Conservation (phyloP, 31 red algal species). For the Odonthalia washingtoniensis region DNA sequence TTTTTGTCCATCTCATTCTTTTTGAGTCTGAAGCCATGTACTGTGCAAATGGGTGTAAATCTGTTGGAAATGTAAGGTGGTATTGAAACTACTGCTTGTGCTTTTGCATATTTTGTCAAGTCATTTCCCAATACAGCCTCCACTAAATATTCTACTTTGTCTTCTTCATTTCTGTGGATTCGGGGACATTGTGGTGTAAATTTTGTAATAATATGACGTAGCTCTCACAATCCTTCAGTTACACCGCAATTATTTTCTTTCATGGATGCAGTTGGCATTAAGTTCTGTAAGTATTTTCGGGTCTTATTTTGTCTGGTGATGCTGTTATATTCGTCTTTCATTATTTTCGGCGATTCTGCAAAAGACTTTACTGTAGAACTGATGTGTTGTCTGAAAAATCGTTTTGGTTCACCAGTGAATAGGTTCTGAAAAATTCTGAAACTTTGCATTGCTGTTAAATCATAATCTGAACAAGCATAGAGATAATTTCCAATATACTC, state of each 20-base stretch:
- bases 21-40: not conserved
- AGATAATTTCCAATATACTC: not conserved
- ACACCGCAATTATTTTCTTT: not conserved
- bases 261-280: not conserved
- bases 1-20: not conserved
- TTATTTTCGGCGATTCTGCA: not conserved
- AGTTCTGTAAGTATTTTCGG: not conserved
- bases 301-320: not conserved
- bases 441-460: no score
- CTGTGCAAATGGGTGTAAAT: not conserved
- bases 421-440: no score
- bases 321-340: not conserved
- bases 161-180: not conserved
- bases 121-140: not conserved
- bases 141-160: not conserved
- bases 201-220: no score
- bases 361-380: not conserved
- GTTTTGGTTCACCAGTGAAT: no score
- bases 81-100: not conserved
- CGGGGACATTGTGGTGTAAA: not conserved
- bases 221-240: not conserved
- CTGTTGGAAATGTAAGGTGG: not conserved
- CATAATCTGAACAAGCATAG: no score
- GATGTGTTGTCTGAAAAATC: not conserved
- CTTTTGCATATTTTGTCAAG: not conserved